Evolutionary conservation across 2,329 filamentous ascomycete genomes (phyloP).

Genomic region (Ambrosiella cleistominuta): DNA sequence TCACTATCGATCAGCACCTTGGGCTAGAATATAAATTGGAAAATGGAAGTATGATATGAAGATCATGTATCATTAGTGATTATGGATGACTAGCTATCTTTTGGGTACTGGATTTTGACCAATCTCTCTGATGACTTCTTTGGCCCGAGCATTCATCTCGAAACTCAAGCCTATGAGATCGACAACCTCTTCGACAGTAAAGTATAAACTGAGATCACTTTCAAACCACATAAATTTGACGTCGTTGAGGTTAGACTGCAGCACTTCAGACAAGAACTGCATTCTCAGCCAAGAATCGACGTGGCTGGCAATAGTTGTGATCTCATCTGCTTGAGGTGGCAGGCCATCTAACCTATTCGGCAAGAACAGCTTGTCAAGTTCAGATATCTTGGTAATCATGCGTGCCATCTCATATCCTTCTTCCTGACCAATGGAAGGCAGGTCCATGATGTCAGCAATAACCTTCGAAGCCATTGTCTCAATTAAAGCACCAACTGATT

Average conservation of each 20-base stretch:
- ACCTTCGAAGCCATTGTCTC: conserved; percentile 43
- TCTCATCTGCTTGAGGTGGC: conserved; percentile 20
- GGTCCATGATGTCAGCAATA: conserved; percentile 42
- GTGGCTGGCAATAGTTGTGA: conserved; percentile 42
- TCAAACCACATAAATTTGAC: conserved; percentile 47
- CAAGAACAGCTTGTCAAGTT: conserved; percentile 42
- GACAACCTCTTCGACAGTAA: conserved; percentile 40
- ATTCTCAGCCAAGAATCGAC: conserved; percentile 44
- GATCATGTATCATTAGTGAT: too few species aligned
- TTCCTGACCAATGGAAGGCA: conserved; percentile 43
- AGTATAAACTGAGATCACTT: conserved; percentile 47
- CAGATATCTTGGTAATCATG: conserved; percentile 38
- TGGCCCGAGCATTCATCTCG: conserved; percentile 41
- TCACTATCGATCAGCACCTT: neutral
- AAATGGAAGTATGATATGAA: too few species aligned
- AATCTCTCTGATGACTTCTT: conserved; percentile 41
- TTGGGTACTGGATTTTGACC: conserved; percentile 28
- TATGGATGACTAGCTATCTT: neutral
- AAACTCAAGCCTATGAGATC: conserved; percentile 47
- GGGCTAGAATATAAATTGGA: neutral
- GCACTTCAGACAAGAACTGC: conserved; percentile 44
- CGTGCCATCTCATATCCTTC: conserved; percentile 44
- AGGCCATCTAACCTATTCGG: conserved; percentile 23
- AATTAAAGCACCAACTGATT: conserved; percentile 41
- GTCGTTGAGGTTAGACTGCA: conserved; percentile 49